Evolutionary conservation across 352 stramenopile genomes (phyloP).

Genomic region (Globisporangium emineosum): DNA sequence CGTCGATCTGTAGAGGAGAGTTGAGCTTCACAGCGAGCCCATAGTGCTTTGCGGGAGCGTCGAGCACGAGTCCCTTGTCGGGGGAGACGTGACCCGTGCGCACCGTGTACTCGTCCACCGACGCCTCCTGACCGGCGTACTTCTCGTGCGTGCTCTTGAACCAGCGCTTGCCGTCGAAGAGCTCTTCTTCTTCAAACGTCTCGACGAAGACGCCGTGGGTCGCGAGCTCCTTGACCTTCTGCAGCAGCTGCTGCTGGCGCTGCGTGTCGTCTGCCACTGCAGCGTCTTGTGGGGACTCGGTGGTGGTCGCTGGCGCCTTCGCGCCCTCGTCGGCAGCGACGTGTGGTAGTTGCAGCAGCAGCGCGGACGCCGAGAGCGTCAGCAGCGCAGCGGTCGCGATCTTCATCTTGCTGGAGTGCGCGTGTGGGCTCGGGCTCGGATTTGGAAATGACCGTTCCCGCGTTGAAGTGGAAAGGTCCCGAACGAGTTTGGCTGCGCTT

Average conservation of each 20-base stretch:
- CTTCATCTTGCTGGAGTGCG: constrained; percentile 41
- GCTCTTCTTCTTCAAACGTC: constrained; percentile 64
- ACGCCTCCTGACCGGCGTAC: constrained; percentile 70
- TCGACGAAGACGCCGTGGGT: constrained; percentile 69
- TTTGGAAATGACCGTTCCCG: background rate
- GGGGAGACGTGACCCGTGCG: constrained; percentile 47
- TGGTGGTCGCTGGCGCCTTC: background rate
- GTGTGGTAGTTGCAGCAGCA: constrained; percentile 31
- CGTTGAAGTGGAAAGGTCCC: background rate
- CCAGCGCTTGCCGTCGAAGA: constrained; percentile 69
- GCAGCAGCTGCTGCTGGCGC: constrained; percentile 27
- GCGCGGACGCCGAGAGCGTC: constrained; percentile 37
- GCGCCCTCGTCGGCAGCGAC: background rate
- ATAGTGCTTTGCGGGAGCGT: constrained; percentile 75
- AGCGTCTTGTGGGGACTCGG: constrained; percentile 4
- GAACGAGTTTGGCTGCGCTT: background rate
- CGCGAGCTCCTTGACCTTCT: constrained; percentile 49
- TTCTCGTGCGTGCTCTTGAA: constrained; percentile 84
- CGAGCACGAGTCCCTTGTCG: constrained; percentile 72
- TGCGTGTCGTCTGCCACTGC: constrained; percentile 17
- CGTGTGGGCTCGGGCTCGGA: background rate
- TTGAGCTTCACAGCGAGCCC: constrained; percentile 72
- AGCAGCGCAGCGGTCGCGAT: constrained; percentile 30
- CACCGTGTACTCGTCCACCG: constrained; percentile 60
- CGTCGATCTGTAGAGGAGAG: constrained; percentile 61